A percentile compares a stretch with the other conserved stretches of the same genome.
Conservation (phyloP, 495 filamentous ascomycete species). For the Filosporella fistucella region DNA sequence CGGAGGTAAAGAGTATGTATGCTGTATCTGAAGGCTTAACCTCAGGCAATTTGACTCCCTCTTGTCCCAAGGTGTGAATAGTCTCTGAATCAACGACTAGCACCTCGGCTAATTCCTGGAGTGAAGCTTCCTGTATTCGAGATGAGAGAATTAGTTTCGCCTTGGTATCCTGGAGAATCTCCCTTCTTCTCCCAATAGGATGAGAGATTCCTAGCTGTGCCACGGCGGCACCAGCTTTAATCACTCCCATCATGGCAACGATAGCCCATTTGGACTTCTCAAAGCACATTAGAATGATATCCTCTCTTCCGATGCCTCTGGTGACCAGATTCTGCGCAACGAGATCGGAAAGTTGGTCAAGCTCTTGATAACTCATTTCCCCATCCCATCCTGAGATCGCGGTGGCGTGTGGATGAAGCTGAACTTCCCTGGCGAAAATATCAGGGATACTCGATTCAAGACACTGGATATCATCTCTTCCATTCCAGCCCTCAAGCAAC, state of each 20-base stretch:
- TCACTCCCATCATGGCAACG: slow-evolving; percentile 35
- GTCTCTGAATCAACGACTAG: neutral
- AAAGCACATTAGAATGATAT: slow-evolving; percentile 26
- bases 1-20: slow-evolving; percentile 42
- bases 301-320: slow-evolving; percentile 4
- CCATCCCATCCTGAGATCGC: slow-evolving; percentile 29
- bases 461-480: neutral
- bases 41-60: neutral
- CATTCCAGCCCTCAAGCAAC: neutral
- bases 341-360: slow-evolving; percentile 2
- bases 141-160: slow-evolving; percentile 2
- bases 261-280: slow-evolving; percentile 40
- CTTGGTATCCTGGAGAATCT: neutral
- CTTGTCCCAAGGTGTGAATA: neutral
- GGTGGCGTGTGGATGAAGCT: neutral
- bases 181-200: slow-evolving; percentile 1
- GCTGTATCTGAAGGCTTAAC: slow-evolving; percentile 3
- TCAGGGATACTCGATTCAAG: slow-evolving; percentile 39
- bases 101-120: neutral
- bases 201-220: slow-evolving; percentile 48
- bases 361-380: slow-evolving; percentile 25
- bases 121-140: neutral
- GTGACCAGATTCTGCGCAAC: slow-evolving; percentile 1
- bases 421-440: slow-evolving; percentile 37
- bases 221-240: slow-evolving; percentile 39